Evolutionary conservation across 1,139 yeast species (phyloP).

Genomic region (Kodamaea plutei): DNA sequence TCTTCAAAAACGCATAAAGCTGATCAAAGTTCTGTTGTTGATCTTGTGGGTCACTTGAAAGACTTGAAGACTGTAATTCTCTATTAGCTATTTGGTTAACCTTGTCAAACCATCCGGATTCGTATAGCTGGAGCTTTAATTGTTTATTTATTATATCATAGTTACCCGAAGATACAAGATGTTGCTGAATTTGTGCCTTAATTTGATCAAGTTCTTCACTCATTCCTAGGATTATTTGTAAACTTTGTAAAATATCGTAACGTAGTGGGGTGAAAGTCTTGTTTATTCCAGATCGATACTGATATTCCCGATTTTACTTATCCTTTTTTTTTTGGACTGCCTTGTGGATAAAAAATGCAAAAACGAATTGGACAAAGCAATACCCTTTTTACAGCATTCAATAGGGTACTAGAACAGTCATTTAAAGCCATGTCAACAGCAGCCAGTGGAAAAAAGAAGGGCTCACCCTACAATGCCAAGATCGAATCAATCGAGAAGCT

Average conservation of each 20-base stretch:
- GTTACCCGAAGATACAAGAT: conserved; percentile 73
- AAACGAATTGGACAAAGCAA: no score
- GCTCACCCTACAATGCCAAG: conserved; percentile 36
- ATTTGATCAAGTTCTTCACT: conserved; percentile 47
- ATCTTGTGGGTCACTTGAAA: conserved; percentile 35
- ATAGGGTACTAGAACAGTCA: no score
- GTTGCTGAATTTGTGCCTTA: conserved; percentile 62
- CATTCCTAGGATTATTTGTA: conserved; percentile 4
- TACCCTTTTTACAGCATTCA: no score
- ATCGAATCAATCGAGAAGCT: conserved; percentile 27
- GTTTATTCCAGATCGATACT: background rate
- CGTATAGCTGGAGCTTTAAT: conserved; percentile 60
- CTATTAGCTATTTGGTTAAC: conserved; percentile 54
- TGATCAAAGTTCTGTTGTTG: conserved; percentile 49
- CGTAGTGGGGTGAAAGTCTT: background rate
- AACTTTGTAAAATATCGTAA: background rate
- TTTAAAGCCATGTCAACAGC: background rate
- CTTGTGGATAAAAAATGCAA: no score
- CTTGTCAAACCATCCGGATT: conserved; percentile 85
- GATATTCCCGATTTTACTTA: no score
- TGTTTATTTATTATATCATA: conserved; percentile 64
- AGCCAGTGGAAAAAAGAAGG: conserved; percentile 11
- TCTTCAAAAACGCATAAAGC: conserved; percentile 52
- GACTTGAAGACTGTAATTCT: conserved; percentile 26
- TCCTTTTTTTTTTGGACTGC: background rate